Conservation (phyloP, 345 rosid genomes). For the Cochlearia excelsa region DNA sequence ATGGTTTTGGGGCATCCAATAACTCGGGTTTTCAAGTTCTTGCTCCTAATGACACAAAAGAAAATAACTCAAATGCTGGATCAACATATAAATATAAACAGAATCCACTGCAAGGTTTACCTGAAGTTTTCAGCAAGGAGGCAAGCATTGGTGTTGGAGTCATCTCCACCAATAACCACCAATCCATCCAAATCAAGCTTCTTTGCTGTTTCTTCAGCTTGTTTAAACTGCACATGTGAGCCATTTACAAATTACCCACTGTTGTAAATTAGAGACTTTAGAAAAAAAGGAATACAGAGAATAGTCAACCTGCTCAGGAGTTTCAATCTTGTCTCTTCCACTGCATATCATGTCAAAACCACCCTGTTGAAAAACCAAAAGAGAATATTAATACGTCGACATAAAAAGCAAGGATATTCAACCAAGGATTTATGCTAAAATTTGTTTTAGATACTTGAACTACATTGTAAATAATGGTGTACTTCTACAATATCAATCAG, state of each 20-base stretch:
- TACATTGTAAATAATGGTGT: too few species aligned
- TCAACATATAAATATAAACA: not conserved
- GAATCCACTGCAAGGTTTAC: slow-evolving; percentile 26
- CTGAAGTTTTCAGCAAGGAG: slow-evolving; percentile 98
- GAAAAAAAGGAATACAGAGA: not conserved
- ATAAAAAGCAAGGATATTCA: not conserved
- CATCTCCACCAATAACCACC: slow-evolving; percentile 97
- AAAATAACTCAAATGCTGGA: not conserved
- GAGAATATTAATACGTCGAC: slow-evolving; percentile 3
- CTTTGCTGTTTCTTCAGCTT: slow-evolving; percentile 90
- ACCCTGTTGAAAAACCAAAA: slow-evolving; percentile 50
- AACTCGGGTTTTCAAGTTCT: slow-evolving; percentile 79
- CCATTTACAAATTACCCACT: slow-evolving; percentile 8
- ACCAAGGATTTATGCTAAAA: not conserved
- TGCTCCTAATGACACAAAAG: slow-evolving; percentile 45
- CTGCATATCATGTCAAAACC: slow-evolving; percentile 99
- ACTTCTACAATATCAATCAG: not conserved
- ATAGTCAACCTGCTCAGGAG: slow-evolving; percentile 78
- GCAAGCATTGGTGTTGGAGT: slow-evolving; percentile 98
- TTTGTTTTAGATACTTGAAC: not conserved
- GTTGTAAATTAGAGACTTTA: not conserved
- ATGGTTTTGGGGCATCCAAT: slow-evolving; percentile 99
- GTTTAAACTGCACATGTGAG: slow-evolving; percentile 67
- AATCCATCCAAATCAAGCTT: slow-evolving; percentile 95
- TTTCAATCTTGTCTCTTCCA: slow-evolving; percentile 98